Conservation (phyloP, 768 basidiomycete genomes). For the Mycena kentingensis region DNA sequence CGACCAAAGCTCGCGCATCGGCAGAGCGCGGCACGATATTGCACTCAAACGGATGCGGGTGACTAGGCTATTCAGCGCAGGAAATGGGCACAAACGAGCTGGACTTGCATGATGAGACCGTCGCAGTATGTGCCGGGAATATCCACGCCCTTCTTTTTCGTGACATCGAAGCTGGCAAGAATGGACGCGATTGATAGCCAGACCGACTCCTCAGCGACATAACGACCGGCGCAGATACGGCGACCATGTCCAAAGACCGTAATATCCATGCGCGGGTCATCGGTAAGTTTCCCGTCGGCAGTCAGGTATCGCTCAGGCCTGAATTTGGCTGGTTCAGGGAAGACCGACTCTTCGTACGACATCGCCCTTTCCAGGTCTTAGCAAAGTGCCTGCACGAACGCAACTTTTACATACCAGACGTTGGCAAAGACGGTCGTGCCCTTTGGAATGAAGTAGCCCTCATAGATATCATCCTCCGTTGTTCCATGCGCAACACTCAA, state of each 20-base stretch:
- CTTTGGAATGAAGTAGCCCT: slow-evolving; percentile 36
- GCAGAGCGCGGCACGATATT: no score
- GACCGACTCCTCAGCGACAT: slow-evolving; percentile 1
- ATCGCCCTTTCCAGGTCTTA: slow-evolving; percentile 19
- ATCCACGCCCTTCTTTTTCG: background rate
- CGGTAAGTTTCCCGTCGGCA: slow-evolving; percentile 7
- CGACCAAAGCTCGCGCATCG: no score
- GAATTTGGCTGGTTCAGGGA: slow-evolving; percentile 32
- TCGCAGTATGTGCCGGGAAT: background rate
- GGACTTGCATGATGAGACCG: background rate
- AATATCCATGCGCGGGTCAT: slow-evolving; percentile 5
- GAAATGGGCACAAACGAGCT: background rate
- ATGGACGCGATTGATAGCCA: background rate
- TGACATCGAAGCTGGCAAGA: background rate
- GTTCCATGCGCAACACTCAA: slow-evolving; percentile 22
- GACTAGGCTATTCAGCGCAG: background rate
- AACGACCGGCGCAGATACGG: slow-evolving; percentile 18
- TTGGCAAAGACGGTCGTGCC: slow-evolving; percentile 36
- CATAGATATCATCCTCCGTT: slow-evolving; percentile 31
- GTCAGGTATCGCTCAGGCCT: slow-evolving; percentile 32
- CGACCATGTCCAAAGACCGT: slow-evolving; percentile 8
- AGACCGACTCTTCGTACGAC: slow-evolving; percentile 30
- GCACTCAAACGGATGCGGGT: background rate
- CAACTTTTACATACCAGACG: slow-evolving; percentile 31
- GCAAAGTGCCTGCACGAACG: background rate